phyloP scores from a whole-genome alignment of 1,284 basidiomycete species.

The Cystobasidium pallidum region DNA sequence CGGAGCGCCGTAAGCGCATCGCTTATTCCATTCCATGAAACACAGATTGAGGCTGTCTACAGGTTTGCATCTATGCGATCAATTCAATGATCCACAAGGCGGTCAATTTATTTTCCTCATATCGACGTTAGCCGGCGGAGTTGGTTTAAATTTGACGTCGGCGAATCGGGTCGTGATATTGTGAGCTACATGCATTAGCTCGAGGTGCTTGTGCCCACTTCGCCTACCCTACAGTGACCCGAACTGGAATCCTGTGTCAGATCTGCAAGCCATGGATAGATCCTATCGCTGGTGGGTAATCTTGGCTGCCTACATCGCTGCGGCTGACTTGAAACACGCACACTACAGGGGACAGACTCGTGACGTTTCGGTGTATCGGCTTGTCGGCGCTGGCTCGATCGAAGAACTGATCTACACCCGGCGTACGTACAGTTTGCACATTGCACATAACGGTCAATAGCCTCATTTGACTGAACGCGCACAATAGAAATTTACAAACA shows the following conservation, averaged over 20 bases:
- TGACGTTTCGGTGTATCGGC: constrained; percentile 79
- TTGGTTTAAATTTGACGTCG: constrained; percentile 71
- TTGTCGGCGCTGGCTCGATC: constrained; percentile 76
- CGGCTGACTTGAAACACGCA: too few species aligned
- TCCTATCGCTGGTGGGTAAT: constrained; percentile 37
- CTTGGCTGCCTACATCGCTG: too few species aligned
- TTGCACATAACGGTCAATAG: not conserved
- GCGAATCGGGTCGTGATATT: constrained; percentile 86
- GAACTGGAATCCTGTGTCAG: constrained; percentile 66
- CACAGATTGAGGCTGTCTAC: not conserved
- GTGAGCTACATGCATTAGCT: not conserved
- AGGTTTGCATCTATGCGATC: constrained; percentile 81
- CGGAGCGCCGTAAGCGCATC: constrained; percentile 53
- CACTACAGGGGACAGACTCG: constrained; percentile 69
- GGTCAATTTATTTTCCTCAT: constrained; percentile 73
- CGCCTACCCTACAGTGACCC: constrained; percentile 62
- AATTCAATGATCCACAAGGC: constrained; percentile 68
- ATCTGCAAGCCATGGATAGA: constrained; percentile 49
- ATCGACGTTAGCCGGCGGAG: constrained; percentile 71
- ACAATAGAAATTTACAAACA: constrained; percentile 34
- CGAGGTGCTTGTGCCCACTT: not conserved
- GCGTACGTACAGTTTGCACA: constrained; percentile 45
- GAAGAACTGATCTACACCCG: constrained; percentile 53
- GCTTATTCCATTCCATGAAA: not conserved
- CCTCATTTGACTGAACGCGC: not conserved